Evolutionary conservation across 805 yeast genomes (phyloP), one percentile per base, ranked within the genome.

Genomic region (Myxozyma vanderwaltii): DNA sequence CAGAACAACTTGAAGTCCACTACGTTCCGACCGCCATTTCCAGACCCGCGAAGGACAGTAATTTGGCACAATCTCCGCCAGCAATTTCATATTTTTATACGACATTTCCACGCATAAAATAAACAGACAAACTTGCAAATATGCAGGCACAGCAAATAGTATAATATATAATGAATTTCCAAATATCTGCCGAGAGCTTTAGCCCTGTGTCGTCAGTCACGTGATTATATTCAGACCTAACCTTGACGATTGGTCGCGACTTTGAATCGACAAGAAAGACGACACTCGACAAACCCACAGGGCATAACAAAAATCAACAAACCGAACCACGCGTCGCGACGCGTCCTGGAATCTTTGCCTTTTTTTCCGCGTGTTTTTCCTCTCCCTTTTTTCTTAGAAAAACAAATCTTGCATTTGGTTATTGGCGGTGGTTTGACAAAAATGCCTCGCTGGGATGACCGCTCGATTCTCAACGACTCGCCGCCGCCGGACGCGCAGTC

Each of bases 1-100:
- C 63, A 89, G 81, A 12, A 88, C 86, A 24, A 91, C 74, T 72
- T 89, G 95, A 33, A 92, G 80, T 0, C 96, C 96, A 0, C 97
- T 89, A 55, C 91, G 77, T 21, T 74, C 67, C 0, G 97, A 90
- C 43, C 79, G 76, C 91, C 95, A 91, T 71, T 88, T 89, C 23
- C 29, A 13, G 26, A 62, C 45, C 6, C 41, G 36, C 15, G 63
- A 50, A 7, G 65, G 61, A 33, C 56, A 51, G 52, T 51, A 62
- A 21, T 36, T 24, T 6, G 64, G 64, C 48, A 10, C 29, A 33
- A 59, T 41, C 29, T 31, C 48, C n/a, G 46, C 59, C 19, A 49
- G 3, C 12, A 29, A 48, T 36, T 24, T 13, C n/a, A 51, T 36
- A 10, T 29, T 6, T 29, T 29, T 29, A 29, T 29, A 29, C 33